phyloP scores from a whole-genome alignment of 805 yeast genomes.

The Ogataea sp. region DNA sequence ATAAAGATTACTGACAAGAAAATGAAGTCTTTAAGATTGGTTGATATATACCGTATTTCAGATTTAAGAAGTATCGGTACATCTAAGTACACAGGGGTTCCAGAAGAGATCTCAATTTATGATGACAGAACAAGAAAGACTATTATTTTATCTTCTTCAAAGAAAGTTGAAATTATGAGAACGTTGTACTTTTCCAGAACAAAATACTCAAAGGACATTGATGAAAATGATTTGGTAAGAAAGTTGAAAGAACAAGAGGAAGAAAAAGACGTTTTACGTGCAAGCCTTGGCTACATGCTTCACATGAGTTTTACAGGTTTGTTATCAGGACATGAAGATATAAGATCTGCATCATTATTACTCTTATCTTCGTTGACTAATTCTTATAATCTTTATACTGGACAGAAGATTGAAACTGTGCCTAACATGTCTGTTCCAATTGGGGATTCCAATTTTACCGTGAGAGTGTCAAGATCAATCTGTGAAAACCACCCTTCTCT shows the following conservation, averaged over 20 bases:
- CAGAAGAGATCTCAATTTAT: slow-evolving; percentile 41
- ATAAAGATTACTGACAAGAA: slow-evolving; percentile 26
- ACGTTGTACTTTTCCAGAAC: slow-evolving; percentile 61
- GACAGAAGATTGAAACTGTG: slow-evolving; percentile 45
- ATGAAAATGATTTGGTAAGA: slow-evolving; percentile 3
- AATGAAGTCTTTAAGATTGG: slow-evolving; percentile 27
- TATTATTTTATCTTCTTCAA: slow-evolving; percentile 38
- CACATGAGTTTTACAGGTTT: slow-evolving; percentile 64
- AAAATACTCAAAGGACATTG: slow-evolving; percentile 22
- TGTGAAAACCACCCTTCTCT: slow-evolving; percentile 48
- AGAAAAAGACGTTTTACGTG: slow-evolving; percentile 28
- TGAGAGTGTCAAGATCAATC: slow-evolving; percentile 47
- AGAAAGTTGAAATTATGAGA: slow-evolving; percentile 59
- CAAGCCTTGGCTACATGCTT: slow-evolving; percentile 46
- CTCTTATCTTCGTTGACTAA: slow-evolving; percentile 55
- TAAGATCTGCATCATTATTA: slow-evolving; percentile 56
- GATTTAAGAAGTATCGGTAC: slow-evolving; percentile 32
- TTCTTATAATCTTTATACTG: slow-evolving; percentile 52
- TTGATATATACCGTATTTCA: slow-evolving; percentile 35
- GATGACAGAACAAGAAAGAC: slow-evolving; percentile 25
- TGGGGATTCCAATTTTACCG: slow-evolving; percentile 54
- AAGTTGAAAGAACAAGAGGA: slow-evolving; percentile 21
- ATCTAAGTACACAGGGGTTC: slow-evolving; percentile 35
- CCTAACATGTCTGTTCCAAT: slow-evolving; percentile 61
- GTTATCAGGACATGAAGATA: slow-evolving; percentile 47